Conservation (phyloP, 2,329 filamentous ascomycete species). For the Botrytis fabae region DNA sequence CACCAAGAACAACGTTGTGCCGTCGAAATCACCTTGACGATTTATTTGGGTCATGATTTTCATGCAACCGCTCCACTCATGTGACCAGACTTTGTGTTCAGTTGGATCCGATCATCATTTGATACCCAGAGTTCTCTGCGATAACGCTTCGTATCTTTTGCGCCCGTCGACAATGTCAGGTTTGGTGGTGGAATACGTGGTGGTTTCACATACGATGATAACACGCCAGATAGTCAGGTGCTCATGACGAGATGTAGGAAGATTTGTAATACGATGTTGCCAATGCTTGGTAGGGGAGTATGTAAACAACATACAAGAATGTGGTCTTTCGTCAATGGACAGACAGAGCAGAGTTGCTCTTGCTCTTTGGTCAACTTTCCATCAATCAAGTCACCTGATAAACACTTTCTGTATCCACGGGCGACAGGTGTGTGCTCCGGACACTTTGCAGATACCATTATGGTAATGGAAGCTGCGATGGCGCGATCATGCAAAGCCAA, state of each 20-base stretch:
- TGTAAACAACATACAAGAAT: background rate
- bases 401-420: background rate
- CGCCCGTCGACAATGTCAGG: background rate
- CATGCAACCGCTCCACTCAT: background rate
- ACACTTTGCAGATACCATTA: background rate
- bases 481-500: slow-evolving; percentile 7
- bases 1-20: too few relatives aligned
- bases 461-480: slow-evolving; percentile 1
- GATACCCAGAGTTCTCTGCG: background rate
- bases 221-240: background rate
- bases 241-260: background rate
- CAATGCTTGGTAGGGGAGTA: background rate
- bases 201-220: background rate
- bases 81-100: background rate
- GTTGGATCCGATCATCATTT: background rate
- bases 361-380: background rate
- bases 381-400: background rate
- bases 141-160: background rate
- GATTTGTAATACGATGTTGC: background rate
- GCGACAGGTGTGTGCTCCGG: background rate
- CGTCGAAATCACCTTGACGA: background rate
- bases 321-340: background rate
- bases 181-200: background rate
- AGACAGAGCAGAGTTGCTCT: background rate
- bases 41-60: background rate